Conservation (phyloP, 2,329 filamentous ascomycete genomes). For the Dothidotthia symphoricarpi region DNA sequence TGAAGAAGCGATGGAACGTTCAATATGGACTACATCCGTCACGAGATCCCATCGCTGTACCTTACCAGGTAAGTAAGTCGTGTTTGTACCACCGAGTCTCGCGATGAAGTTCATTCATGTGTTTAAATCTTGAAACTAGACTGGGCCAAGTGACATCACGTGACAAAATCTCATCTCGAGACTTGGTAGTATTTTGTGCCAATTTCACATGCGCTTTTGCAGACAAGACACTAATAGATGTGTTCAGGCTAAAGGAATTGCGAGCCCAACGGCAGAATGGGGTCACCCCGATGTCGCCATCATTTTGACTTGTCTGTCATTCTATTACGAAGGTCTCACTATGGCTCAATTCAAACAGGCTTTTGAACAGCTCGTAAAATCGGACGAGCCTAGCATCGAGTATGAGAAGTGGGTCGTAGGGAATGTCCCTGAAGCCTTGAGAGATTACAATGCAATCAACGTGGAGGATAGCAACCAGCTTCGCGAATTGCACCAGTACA, state of each 20-base stretch:
- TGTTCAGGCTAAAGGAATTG: conserved; percentile 63
- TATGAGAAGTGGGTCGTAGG: conserved; percentile 58
- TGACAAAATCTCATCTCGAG: too few species aligned
- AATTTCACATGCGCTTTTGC: too few species aligned
- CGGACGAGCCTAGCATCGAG: conserved; percentile 56
- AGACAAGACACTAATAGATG: neutral
- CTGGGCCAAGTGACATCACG: too few species aligned
- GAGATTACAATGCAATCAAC: conserved; percentile 59
- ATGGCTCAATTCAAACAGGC: conserved; percentile 51
- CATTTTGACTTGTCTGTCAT: conserved; percentile 51
- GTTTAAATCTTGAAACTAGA: too few species aligned
- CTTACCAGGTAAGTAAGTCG: conserved; percentile 47
- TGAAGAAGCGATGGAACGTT: conserved; percentile 67
- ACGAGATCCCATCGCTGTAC: conserved; percentile 63
- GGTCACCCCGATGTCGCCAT: conserved; percentile 62
- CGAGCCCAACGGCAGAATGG: conserved; percentile 63
- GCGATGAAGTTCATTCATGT: too few species aligned
- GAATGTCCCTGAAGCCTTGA: conserved; percentile 45
- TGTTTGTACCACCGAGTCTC: too few species aligned
- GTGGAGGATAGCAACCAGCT: conserved; percentile 56
- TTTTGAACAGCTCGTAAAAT: conserved; percentile 53
- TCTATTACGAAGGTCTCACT: conserved; percentile 61
- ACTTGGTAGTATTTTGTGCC: too few species aligned
- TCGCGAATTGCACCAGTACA: conserved; percentile 37
- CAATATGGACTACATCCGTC: conserved; percentile 51